phyloP scores from a whole-genome alignment of 768 basidiomycete genomes.

The Trametes coccinea region DNA sequence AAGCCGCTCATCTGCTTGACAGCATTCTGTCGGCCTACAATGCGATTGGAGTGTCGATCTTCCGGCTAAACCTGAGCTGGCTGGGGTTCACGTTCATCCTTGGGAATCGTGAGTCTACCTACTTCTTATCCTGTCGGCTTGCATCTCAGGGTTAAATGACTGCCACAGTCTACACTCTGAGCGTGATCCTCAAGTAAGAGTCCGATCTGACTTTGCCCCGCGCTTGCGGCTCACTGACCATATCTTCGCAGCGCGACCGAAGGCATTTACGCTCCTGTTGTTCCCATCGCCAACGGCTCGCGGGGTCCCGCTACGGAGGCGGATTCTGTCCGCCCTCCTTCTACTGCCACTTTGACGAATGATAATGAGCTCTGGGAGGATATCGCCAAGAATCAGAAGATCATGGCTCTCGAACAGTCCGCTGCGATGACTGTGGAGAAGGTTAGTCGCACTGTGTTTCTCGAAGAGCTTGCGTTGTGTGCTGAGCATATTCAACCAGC shows the following conservation, averaged over 20 bases:
- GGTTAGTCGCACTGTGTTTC: background rate
- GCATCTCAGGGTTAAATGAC: background rate
- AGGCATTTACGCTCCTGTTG: background rate
- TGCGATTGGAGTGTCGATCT: conserved; percentile 1
- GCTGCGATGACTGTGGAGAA: background rate
- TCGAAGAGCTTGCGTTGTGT: too few species aligned
- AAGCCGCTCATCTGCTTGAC: background rate
- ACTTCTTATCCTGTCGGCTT: too few species aligned
- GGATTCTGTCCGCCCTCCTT: conserved; percentile 3
- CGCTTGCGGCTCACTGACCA: too few species aligned
- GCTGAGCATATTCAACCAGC: too few species aligned
- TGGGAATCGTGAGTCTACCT: too few species aligned
- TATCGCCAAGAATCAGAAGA: conserved; percentile 1
- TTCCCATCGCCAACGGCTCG: background rate
- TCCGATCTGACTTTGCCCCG: too few species aligned
- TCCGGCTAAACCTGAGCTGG: conserved; percentile 3
- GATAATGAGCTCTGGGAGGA: conserved; percentile 5
- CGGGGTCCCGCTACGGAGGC: background rate
- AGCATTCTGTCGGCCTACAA: conserved; percentile 9
- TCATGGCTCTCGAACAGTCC: background rate
- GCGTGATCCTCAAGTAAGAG: conserved; percentile 16
- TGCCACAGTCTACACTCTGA: conserved; percentile 14
- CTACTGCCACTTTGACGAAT: conserved; percentile 10
- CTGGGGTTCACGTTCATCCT: conserved; percentile 9
- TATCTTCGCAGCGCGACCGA: background rate